Conservation (phyloP, 2,329 filamentous ascomycete genomes). For the Xylaria sp. region DNA sequence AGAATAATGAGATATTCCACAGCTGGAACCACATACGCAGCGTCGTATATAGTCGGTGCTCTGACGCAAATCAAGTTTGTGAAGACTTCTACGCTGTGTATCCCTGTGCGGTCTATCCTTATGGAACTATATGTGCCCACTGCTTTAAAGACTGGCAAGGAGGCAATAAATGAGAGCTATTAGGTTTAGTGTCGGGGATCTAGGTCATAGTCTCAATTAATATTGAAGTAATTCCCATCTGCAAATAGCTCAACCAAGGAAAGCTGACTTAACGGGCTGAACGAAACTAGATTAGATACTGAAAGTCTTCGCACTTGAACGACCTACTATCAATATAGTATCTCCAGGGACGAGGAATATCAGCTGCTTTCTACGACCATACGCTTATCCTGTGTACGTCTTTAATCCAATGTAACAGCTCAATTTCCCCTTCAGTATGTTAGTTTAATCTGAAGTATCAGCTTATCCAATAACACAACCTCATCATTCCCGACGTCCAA, state of each 20-base stretch:
- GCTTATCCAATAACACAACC: neutral
- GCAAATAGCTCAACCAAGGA: no score
- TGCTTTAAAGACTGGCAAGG: no score
- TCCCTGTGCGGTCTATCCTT: neutral
- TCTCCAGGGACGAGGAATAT: neutral
- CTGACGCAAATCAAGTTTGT: no score
- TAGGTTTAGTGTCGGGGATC: no score
- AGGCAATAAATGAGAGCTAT: neutral
- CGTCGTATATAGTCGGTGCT: neutral
- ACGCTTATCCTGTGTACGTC: neutral
- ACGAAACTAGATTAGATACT: no score
- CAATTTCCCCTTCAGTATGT: neutral
- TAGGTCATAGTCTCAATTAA: no score
- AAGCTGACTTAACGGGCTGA: no score
- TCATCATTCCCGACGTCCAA: neutral
- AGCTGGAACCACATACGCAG: neutral
- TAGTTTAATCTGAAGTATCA: neutral
- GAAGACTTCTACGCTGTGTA: neutral
- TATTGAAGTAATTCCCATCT: no score
- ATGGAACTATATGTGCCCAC: neutral
- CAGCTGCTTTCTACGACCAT: neutral
- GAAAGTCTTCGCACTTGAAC: no score
- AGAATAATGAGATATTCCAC: neutral
- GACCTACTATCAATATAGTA: neutral
- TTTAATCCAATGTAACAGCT: neutral